Evolutionary conservation across 257 asterid species (phyloP).

Genomic region (Handroanthus guayacan): DNA sequence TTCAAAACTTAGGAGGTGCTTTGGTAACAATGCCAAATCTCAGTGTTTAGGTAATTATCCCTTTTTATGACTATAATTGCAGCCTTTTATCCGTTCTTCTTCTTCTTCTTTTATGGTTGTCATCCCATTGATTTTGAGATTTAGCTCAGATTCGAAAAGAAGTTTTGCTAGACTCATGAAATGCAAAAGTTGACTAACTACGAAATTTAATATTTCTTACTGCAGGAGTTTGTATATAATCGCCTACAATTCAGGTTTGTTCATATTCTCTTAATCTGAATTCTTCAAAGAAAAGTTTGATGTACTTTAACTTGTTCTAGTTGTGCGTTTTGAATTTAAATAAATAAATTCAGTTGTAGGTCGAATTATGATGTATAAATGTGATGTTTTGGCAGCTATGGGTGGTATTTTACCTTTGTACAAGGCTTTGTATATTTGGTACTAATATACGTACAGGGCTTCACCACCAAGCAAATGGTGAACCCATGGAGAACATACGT

Average conservation of each 20-base stretch:
- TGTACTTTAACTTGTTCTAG: background rate
- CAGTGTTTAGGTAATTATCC: too few species aligned
- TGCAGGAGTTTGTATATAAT: slow-evolving; percentile 89
- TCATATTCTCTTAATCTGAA: background rate
- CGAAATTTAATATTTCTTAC: slow-evolving; percentile 3
- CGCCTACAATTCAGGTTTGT: slow-evolving; percentile 75
- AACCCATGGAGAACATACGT: slow-evolving; percentile 92
- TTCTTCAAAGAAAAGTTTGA: background rate
- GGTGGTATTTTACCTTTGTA: slow-evolving; percentile 93
- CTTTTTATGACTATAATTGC: background rate
- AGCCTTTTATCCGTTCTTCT: too few species aligned
- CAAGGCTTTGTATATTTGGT: slow-evolving; percentile 93
- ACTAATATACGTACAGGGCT: slow-evolving; percentile 77
- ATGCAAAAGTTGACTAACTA: slow-evolving; percentile 35
- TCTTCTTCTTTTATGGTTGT: background rate
- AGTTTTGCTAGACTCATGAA: background rate
- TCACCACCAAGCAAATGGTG: slow-evolving; percentile 94
- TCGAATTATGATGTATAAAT: background rate
- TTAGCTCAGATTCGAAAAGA: background rate
- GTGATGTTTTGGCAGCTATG: slow-evolving; percentile 64
- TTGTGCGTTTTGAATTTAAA: background rate
- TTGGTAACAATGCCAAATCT: too few species aligned
- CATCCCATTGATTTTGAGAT: background rate
- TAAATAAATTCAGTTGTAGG: background rate
- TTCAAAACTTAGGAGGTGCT: too few species aligned